A percentile compares a stretch with the other conserved stretches of the same genome.
These are phyloP conservation scores for Gyrodon tennesseensis DNA, from an alignment of 1,284 basidiomycete genomes.

Conservation along the genomic window DNA sequence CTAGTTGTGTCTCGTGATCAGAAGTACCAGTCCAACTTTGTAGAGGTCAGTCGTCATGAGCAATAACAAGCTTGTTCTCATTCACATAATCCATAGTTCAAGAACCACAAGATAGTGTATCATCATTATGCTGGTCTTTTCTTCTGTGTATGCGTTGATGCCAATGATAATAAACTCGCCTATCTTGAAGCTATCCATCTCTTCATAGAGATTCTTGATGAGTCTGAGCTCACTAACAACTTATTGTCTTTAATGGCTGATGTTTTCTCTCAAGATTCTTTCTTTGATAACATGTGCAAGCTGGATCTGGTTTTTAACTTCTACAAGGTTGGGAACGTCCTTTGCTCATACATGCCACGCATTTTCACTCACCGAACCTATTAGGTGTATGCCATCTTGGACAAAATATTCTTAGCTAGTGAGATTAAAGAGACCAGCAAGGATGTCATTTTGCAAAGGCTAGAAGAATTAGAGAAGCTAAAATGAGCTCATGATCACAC, in stretches of 20 bases:
- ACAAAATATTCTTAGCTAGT: slow-evolving; percentile 98
- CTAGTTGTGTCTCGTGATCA: slow-evolving; percentile 97
- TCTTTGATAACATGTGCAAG: slow-evolving; percentile 98
- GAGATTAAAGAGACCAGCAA: slow-evolving; percentile 99
- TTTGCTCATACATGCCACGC: slow-evolving; percentile 9
- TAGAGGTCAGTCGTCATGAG: slow-evolving; percentile 69
- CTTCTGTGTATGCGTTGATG: slow-evolving; percentile 97
- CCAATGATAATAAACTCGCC: slow-evolving; percentile 97
- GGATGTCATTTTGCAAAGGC: slow-evolving; percentile 84
- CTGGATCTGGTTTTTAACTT: slow-evolving; percentile 98
- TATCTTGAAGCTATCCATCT: slow-evolving; percentile 98
- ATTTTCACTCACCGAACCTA: slow-evolving; percentile 14
- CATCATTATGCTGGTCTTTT: slow-evolving; percentile 96
- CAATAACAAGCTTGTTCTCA: slow-evolving; percentile 4
- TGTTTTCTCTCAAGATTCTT: slow-evolving; percentile 67
- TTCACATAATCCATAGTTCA: slow-evolving; percentile 62
- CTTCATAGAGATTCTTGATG: slow-evolving; percentile 97
- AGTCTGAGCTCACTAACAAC: slow-evolving; percentile 34
- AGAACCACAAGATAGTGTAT: slow-evolving; percentile 95
- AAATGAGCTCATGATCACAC: slow-evolving; percentile 51
- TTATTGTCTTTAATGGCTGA: slow-evolving; percentile 10
- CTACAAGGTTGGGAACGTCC: slow-evolving; percentile 70
- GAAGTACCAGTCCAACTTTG: slow-evolving; percentile 99
- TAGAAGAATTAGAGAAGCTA: slow-evolving; percentile 90
- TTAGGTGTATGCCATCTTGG: slow-evolving; percentile 94